Conservation (phyloP, 2,329 filamentous ascomycete species). For the Tricladium varicosporioides region DNA sequence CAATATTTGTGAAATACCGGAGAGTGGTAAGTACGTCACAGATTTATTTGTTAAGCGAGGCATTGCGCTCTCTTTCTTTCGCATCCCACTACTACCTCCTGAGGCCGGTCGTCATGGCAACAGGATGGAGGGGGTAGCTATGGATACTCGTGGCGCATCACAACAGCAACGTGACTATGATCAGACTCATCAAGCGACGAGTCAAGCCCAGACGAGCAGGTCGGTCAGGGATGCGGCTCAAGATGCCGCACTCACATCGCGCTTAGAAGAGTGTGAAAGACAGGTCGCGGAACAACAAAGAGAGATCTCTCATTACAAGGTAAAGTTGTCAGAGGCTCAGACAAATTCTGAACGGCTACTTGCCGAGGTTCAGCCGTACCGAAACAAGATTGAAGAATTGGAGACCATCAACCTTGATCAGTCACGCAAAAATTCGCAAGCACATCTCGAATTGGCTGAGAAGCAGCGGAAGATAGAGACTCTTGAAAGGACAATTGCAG, state of each 20-base stretch:
- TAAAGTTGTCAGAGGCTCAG: constrained; percentile 9
- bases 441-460: constrained; percentile 12
- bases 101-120: constrained; percentile 5
- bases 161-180: constrained; percentile 8
- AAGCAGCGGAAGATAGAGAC: constrained; percentile 15
- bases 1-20: constrained; percentile 13
- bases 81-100: constrained; percentile 11
- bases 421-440: constrained; percentile 9
- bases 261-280: constrained; percentile 15
- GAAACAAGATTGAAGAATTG: constrained; percentile 13
- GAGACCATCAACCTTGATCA: constrained; percentile 8
- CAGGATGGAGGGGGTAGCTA: constrained; percentile 4
- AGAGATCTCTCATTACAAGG: constrained; percentile 10
- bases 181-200: constrained; percentile 10
- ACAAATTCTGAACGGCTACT: constrained; percentile 9
- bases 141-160: constrained; percentile 1
- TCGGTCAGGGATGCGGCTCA: constrained; percentile 14
- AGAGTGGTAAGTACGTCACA: constrained; percentile 14
- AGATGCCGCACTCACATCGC: constrained; percentile 11
- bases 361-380: constrained; percentile 7
- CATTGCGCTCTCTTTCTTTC: constrained; percentile 11
- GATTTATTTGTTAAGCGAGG: constrained; percentile 13
- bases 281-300: constrained; percentile 11
- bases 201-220: constrained; percentile 11
- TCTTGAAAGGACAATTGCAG: constrained; percentile 18